Percentiles rank a stretch among this genome's conserved stretches.
Conservation (phyloP, 2,329 filamentous ascomycete species). For the Alternaria atra region DNA sequence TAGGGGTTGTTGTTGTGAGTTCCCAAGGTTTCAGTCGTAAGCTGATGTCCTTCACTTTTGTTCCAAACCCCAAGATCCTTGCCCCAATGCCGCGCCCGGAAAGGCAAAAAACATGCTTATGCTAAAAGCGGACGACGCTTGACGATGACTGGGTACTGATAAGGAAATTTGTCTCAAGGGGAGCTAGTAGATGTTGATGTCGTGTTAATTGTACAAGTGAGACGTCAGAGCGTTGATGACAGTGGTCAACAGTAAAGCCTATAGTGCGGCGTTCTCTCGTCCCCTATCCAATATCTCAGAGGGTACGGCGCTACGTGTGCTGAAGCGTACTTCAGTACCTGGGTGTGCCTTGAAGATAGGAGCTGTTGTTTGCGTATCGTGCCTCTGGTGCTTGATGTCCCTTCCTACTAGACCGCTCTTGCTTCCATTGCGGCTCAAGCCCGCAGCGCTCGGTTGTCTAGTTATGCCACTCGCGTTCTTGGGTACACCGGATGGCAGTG, state of each 20-base stretch:
- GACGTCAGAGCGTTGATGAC: not conserved
- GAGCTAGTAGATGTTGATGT: not conserved
- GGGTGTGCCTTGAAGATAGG: conserved; percentile 53
- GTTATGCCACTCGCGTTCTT: conserved; percentile 32
- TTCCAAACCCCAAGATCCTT: not conserved
- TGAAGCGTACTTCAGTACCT: conserved; percentile 52
- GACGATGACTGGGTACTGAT: conserved; percentile 7
- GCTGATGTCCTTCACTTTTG: not conserved
- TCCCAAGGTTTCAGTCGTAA: not conserved
- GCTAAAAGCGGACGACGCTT: conserved; percentile 1
- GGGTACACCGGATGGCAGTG: conserved; percentile 28
- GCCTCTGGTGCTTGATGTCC: conserved; percentile 46
- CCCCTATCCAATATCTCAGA: conserved; percentile 51
- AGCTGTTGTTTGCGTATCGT: conserved; percentile 51
- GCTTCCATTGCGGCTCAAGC: conserved; percentile 13
- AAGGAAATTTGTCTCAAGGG: not conserved
- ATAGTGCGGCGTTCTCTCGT: conserved; percentile 31
- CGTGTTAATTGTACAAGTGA: not conserved
- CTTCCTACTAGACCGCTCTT: conserved; percentile 40
- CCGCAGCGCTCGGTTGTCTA: conserved; percentile 19
- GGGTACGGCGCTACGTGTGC: conserved; percentile 48
- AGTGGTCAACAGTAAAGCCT: not conserved
- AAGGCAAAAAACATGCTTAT: conserved; percentile 9
- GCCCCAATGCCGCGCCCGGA: not conserved
- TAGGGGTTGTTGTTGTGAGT: not conserved